Evolutionary conservation across 805 yeast genomes (phyloP).

Genomic region (Wickerhamiella siamensis): DNA sequence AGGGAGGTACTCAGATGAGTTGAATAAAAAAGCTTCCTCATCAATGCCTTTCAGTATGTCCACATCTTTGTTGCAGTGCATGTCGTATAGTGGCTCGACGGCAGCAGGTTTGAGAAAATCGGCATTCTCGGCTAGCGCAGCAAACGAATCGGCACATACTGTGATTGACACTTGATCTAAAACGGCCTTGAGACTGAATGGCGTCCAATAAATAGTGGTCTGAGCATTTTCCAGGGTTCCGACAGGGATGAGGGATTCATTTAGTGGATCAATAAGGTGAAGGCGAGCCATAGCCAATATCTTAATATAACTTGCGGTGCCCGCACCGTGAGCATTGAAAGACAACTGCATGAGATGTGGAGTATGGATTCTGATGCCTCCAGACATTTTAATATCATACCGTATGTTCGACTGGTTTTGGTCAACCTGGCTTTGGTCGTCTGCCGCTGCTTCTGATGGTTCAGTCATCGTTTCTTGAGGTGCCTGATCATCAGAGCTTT

Average conservation of each 20-base stretch:
- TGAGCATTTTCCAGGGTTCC: not conserved
- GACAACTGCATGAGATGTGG: not conserved
- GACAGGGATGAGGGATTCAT: not conserved
- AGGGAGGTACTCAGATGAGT: not conserved
- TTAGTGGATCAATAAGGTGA: not conserved
- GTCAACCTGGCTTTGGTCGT: no score
- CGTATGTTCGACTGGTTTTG: no score
- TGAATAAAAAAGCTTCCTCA: not conserved
- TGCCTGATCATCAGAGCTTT: not conserved
- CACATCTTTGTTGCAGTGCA: constrained; percentile 3
- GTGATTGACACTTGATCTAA: not conserved
- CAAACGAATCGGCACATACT: constrained; percentile 6
- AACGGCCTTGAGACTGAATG: not conserved
- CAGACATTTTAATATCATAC: not conserved
- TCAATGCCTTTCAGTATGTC: constrained; percentile 3
- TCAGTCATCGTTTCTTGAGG: not conserved
- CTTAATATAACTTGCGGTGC: not conserved
- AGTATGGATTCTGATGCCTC: not conserved
- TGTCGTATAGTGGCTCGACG: not conserved
- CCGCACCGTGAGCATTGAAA: not conserved
- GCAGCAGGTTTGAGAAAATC: not conserved
- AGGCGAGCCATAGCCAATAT: not conserved
- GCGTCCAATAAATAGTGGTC: not conserved
- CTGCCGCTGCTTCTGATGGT: not conserved
- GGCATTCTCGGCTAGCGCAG: not conserved